Base-by-base conservation (phyloP, 306 rosid species). In the Prunus dulcis region DNA sequence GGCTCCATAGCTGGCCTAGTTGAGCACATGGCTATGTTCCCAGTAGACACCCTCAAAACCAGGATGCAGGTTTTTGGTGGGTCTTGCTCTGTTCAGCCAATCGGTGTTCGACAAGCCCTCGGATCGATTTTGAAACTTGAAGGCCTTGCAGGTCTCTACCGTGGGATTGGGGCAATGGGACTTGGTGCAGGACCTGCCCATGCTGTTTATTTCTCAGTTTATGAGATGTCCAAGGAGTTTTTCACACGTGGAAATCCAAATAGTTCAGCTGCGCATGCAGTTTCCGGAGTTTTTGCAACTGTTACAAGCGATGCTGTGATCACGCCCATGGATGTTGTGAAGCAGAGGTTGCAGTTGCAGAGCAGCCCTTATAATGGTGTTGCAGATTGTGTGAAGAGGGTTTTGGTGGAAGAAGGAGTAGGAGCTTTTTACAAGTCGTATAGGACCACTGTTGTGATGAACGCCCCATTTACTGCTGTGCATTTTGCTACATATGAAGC, bases 151-250 rank as follows among this genome's bases (percentile, higher is more conserved):
- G 93, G 93, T 0, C 85, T 93, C 18, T 93, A 93, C 81, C 88
- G 94, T 0, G 96, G 98, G 12, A 88, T 93, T 3, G 91, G 86
- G 0, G 96, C 98, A 18, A 93, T 93, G 97, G 96, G 90, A 34
- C 92, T 93, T 11, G 98, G 97, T 3, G 97, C 98, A 0, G 98
- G 97, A 3, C 98, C 98, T 0, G 94, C 98, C 18, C 98, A 93
- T 50, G 98, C 98, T 0, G 94, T 91, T 12, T 90, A 93, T 67
- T 93, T 93, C 77, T 87, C 96, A 0, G 87, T 90, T 61, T 91
- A 91, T 57, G 98, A 93, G 76, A 47, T 78, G 6, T 90, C 86
- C 76, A 93, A 93, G 78, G 80, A 86, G 25, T 71, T 67, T 2
- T 85, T 91, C 45, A 83, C 96, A 1, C 58, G 65, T 0, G 89